These are phyloP conservation scores for Erucastrum elatum DNA, from an alignment of 345 rosid genomes.

Conservation along the genomic window DNA sequence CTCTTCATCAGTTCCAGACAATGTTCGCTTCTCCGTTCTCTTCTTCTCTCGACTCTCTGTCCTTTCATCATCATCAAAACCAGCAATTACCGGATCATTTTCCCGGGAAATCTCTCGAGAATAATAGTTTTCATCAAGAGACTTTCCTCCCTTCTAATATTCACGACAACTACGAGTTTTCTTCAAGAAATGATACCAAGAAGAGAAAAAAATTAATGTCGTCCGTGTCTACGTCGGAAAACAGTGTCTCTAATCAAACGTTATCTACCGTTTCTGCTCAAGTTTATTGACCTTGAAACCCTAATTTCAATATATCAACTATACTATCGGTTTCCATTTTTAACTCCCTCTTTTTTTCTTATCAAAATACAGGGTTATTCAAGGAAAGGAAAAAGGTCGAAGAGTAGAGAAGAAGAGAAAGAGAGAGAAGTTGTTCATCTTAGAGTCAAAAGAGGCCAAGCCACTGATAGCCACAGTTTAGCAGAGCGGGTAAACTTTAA, in stretches of 20 bases:
- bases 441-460: constrained; percentile 94
- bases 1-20: constrained; percentile 40
- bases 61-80: constrained; percentile 35
- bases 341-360: not conserved
- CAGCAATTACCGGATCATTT: constrained; percentile 31
- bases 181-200: constrained; percentile 38
- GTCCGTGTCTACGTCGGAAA: constrained; percentile 32
- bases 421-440: constrained; percentile 77
- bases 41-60: constrained; percentile 43
- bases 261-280: constrained; percentile 13
- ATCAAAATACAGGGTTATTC: constrained; percentile 26
- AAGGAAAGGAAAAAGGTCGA: constrained; percentile 53
- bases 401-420: constrained; percentile 47
- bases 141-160: constrained; percentile 33
- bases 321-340: not conserved
- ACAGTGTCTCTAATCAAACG: constrained; percentile 35
- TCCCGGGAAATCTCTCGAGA: constrained; percentile 13
- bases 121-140: constrained; percentile 18
- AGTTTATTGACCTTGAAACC: constrained; percentile 7
- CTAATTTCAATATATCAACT: not conserved
- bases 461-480: constrained; percentile 92
- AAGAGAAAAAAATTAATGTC: constrained; percentile 37
- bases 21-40: constrained; percentile 39
- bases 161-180: constrained; percentile 39
- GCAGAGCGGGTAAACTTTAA: constrained; percentile 68